A percentile compares a stretch with the other conserved stretches of the same genome.
phyloP scores from a whole-genome alignment of 2,329 filamentous ascomycete genomes.

The Aspergillus vadensis region DNA sequence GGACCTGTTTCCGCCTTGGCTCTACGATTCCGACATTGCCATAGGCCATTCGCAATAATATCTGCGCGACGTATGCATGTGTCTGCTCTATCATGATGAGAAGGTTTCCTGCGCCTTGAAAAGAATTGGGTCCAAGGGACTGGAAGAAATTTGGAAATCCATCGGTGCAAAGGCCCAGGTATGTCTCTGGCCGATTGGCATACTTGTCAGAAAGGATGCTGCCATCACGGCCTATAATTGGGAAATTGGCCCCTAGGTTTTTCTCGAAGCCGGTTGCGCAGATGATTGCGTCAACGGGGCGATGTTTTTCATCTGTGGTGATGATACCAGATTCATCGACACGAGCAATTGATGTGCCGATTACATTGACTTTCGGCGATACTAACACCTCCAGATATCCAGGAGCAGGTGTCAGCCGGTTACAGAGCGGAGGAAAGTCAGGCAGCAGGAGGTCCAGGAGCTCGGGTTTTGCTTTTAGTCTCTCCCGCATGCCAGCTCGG shows the following conservation, averaged over 20 bases:
- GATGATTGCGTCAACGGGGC: neutral
- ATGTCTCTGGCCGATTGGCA: neutral
- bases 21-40: constrained; percentile 2
- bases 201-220: constrained; percentile 5
- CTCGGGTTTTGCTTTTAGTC: neutral
- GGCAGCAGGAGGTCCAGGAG: constrained; percentile 1
- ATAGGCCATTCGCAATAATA: neutral
- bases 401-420: constrained; percentile 3
- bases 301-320: neutral
- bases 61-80: constrained; percentile 3
- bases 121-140: constrained; percentile 5
- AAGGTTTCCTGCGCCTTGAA: constrained; percentile 9
- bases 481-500: neutral
- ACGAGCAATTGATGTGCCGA: neutral
- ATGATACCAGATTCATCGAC: neutral
- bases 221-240: neutral
- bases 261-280: constrained; percentile 6
- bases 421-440: constrained; percentile 4
- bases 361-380: constrained; percentile 6
- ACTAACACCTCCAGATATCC: constrained; percentile 1
- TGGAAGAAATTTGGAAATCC: constrained; percentile 11
- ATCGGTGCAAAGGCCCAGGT: neutral
- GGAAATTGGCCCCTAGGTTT: neutral
- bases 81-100: constrained; percentile 9
- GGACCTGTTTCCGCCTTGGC: neutral